Conservation (phyloP, 805 yeast species). For the Cyberlindnera japonica region DNA sequence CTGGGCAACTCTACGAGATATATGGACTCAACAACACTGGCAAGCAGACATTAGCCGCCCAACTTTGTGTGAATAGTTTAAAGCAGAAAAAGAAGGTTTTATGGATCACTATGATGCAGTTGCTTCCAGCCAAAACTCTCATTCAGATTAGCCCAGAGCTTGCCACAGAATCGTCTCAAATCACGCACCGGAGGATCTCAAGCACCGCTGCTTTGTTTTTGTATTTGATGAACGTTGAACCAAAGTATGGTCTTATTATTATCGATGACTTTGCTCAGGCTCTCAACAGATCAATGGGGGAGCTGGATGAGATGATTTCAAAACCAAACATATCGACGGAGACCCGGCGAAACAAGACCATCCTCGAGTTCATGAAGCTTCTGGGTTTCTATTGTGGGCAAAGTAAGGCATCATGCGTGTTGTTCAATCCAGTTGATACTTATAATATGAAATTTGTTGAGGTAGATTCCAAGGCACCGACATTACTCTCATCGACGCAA, state of each 20-base stretch:
- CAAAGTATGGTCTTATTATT: slow-evolving; percentile 16
- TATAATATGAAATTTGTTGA: slow-evolving; percentile 24
- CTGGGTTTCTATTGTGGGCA: slow-evolving; percentile 16
- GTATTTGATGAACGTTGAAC: slow-evolving; percentile 3
- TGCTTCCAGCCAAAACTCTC: neutral
- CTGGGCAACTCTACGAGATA: slow-evolving; percentile 25
- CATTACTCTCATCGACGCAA: slow-evolving; percentile 3
- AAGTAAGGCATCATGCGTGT: slow-evolving; percentile 15
- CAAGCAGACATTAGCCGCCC: slow-evolving; percentile 13
- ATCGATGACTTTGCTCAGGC: slow-evolving; percentile 24
- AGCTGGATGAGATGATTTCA: slow-evolving; percentile 8
- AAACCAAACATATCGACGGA: slow-evolving; percentile 7
- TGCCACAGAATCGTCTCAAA: neutral
- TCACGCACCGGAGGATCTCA: slow-evolving; percentile 4
- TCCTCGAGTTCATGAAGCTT: slow-evolving; percentile 17
- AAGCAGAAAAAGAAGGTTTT: slow-evolving; percentile 17
- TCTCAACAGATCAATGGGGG: slow-evolving; percentile 13
- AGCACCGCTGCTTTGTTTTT: slow-evolving; percentile 3
- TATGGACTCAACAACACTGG: slow-evolving; percentile 24
- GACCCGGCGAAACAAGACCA: slow-evolving; percentile 9
- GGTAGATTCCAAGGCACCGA: slow-evolving; percentile 1
- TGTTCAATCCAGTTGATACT: slow-evolving; percentile 19
- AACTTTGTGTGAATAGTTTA: slow-evolving; percentile 15
- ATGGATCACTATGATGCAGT: slow-evolving; percentile 24
- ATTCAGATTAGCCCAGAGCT: slow-evolving; percentile 1